These are phyloP conservation scores for Neurospora sp. DNA, from an alignment of 495 filamentous ascomycete species.

Conservation along the genomic window DNA sequence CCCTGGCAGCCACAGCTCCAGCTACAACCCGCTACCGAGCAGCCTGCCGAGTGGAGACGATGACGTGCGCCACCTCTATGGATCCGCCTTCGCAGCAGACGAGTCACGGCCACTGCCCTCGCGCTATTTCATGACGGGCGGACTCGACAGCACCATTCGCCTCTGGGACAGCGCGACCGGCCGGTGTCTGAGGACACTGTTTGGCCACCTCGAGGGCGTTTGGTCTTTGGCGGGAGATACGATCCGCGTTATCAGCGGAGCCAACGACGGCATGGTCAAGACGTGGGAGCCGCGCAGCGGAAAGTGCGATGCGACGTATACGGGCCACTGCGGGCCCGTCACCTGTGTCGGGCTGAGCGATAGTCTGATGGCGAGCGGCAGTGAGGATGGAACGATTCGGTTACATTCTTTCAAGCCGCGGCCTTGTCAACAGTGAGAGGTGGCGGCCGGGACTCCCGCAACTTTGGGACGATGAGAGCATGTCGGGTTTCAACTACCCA, in stretches of 20 bases:
- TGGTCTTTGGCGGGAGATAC: conserved; percentile 93
- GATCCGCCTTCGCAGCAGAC: conserved; percentile 43
- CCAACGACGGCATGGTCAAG: conserved; percentile 91
- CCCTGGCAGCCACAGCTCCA: conserved; percentile 3
- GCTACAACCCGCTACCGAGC: not conserved
- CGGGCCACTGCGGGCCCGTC: conserved; percentile 73
- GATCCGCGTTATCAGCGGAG: conserved; percentile 76
- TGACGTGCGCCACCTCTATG: conserved; percentile 43
- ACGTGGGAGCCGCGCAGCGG: conserved; percentile 91
- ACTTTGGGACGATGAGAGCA: conserved; percentile 26
- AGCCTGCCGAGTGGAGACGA: conserved; percentile 19
- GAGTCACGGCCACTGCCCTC: conserved; percentile 60
- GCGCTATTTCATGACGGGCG: conserved; percentile 83
- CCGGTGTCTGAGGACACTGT: conserved; percentile 79
- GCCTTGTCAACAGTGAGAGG: not conserved
- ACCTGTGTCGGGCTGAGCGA: conserved; percentile 71
- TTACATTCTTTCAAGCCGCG: conserved; percentile 65
- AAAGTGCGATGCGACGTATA: conserved; percentile 82
- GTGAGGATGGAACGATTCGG: conserved; percentile 85
- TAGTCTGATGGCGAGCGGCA: conserved; percentile 73
- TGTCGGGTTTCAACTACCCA: conserved; percentile 2
- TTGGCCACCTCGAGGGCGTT: conserved; percentile 91
- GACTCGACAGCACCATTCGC: conserved; percentile 82
- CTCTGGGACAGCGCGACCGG: conserved; percentile 86
- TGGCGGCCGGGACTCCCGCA: conserved; percentile 29